Conservation (phyloP, 352 stramenopile genomes). For the Phytophthora ohioensis region DNA sequence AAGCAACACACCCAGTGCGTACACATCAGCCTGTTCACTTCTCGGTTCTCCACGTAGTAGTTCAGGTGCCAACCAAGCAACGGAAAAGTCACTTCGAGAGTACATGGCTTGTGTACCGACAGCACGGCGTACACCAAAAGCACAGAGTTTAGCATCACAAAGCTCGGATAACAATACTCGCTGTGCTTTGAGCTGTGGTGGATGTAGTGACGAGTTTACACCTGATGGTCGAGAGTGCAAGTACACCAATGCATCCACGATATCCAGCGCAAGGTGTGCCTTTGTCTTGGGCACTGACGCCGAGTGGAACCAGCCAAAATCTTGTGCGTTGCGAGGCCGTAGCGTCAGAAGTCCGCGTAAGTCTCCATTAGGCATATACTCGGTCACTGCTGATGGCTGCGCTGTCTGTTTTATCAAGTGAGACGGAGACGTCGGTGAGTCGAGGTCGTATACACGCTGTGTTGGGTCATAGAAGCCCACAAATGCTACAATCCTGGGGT, state of each 20-base stretch:
- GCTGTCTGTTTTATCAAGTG: conserved; percentile 17
- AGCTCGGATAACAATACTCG: conserved; percentile 52
- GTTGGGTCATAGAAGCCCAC: conserved; percentile 45
- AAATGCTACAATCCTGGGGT: conserved; percentile 50
- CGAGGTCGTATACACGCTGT: conserved; percentile 32
- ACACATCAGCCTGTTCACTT: conserved; percentile 51
- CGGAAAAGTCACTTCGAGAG: conserved; percentile 33
- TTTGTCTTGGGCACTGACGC: conserved; percentile 39
- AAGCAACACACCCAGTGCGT: conserved; percentile 61
- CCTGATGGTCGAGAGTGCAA: conserved; percentile 47
- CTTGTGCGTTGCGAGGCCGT: conserved; percentile 30
- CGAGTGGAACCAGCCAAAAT: conserved; percentile 50
- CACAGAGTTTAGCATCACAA: conserved; percentile 62
- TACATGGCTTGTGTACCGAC: conserved; percentile 21
- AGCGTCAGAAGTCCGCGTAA: conserved; percentile 47
- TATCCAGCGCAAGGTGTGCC: conserved; percentile 51
- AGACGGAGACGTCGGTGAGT: conserved; percentile 29
- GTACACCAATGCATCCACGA: conserved; percentile 61
- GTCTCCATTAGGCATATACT: conserved; percentile 56
- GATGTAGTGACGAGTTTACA: conserved; percentile 29
- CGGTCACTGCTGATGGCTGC: conserved; percentile 49
- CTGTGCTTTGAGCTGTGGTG: conserved; percentile 50
- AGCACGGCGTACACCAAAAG: conserved; percentile 48
- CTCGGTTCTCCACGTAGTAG: conserved; percentile 47
- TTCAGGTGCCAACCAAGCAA: conserved; percentile 67